Evolutionary conservation across 768 basidiomycete genomes (phyloP).

Genomic region (Rhodotorula diobovata): DNA sequence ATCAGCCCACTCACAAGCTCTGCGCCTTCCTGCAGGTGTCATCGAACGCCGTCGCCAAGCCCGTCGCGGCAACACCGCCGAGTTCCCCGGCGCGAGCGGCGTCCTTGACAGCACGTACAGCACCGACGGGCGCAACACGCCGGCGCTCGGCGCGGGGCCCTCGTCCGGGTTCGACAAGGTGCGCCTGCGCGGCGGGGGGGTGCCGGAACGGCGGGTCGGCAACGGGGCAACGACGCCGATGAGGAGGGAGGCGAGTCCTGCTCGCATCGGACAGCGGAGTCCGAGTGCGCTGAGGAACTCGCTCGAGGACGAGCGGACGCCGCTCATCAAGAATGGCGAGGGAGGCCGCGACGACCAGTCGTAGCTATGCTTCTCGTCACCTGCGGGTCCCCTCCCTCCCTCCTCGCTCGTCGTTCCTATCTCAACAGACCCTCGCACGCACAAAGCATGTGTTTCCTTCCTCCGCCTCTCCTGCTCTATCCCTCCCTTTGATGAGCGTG

Average conservation of each 20-base stretch:
- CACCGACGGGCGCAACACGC: constrained; percentile 2
- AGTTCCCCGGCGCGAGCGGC: neutral
- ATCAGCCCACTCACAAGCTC: no score
- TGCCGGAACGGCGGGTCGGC: constrained; percentile 24
- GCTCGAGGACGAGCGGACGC: constrained; percentile 2
- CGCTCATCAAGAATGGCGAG: neutral
- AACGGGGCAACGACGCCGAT: neutral
- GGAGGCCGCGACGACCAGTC: neutral
- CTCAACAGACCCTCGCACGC: neutral
- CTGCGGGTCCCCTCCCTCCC: neutral
- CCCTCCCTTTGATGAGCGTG: no score
- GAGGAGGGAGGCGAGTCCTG: neutral
- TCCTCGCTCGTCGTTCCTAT: neutral
- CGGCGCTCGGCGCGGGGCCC: neutral
- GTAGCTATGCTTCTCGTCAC: no score
- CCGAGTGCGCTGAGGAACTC: neutral
- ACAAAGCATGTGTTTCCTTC: neutral
- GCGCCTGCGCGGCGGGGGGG: constrained; percentile 21
- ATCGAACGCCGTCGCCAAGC: constrained; percentile 36
- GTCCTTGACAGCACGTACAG: neutral
- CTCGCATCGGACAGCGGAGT: neutral
- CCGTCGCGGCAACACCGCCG: constrained; percentile 25
- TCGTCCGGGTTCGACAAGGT: constrained; percentile 21
- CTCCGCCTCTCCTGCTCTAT: neutral
- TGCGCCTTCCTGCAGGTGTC: constrained; percentile 12